A percentile compares a stretch with the other conserved stretches of the same genome.
Evolutionary conservation across 2,329 filamentous ascomycete species (phyloP).

Genomic region (Aureobasidium sp.): DNA sequence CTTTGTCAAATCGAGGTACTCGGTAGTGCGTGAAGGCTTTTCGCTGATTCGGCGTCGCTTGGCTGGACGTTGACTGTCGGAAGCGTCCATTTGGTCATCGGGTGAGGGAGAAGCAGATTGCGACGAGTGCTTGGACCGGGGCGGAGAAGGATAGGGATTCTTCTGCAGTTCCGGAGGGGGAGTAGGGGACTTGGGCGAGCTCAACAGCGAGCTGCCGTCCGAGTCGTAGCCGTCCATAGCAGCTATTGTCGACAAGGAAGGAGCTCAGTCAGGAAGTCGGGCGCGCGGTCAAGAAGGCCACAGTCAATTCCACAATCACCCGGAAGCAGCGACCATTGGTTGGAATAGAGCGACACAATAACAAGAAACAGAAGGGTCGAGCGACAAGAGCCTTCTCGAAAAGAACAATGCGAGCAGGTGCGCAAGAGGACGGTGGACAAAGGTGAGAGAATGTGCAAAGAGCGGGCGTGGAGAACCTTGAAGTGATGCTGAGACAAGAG

Average conservation of each 20-base stretch:
- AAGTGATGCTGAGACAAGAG: conserved; percentile 6
- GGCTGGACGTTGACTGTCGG: conserved; percentile 57
- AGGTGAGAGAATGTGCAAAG: not conserved
- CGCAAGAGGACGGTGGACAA: not conserved
- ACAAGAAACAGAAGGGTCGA: not conserved
- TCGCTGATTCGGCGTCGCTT: conserved; percentile 66
- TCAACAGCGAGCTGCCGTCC: conserved; percentile 30
- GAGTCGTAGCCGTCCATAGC: conserved; percentile 25
- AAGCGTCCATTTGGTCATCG: conserved; percentile 33
- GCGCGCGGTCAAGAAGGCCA: conserved; percentile 6
- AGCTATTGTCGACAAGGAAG: conserved; percentile 14
- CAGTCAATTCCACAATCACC: not conserved
- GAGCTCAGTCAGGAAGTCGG: not conserved
- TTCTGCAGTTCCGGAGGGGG: conserved; percentile 22
- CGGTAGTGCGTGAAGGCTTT: conserved; percentile 65
- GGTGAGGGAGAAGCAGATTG: conserved; percentile 38
- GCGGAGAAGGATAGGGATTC: conserved; percentile 21
- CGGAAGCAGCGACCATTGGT: conserved; percentile 3
- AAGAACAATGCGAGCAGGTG: not conserved
- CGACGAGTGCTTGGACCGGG: conserved; percentile 38
- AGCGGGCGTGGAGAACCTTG: not conserved
- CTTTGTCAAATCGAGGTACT: conserved; percentile 64
- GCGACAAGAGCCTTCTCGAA: not conserved
- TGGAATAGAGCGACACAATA: not conserved
- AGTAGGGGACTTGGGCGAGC: conserved; percentile 31